Evolutionary conservation across 192 early-diverging fungal species (phyloP).

Genomic region (Mortierella claussenii): DNA sequence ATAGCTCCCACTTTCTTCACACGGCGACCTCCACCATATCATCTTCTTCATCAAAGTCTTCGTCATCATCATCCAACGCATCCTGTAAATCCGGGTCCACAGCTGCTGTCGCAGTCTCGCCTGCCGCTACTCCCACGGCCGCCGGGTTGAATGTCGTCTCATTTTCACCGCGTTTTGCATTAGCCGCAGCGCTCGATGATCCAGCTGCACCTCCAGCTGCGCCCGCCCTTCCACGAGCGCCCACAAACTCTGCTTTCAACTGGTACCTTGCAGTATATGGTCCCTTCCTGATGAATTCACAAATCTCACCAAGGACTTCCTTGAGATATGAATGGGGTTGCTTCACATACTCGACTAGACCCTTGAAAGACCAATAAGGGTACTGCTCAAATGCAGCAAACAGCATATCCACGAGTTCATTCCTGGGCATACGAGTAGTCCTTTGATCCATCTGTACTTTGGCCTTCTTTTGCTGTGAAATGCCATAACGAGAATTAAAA

Average conservation of each 20-base stretch:
- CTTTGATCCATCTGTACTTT: slow-evolving; percentile 71
- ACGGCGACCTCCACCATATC: slow-evolving; percentile 30
- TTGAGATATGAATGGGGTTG: slow-evolving; percentile 88
- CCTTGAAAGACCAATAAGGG: slow-evolving; percentile 89
- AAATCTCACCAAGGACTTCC: slow-evolving; percentile 85
- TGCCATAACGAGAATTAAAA: not conserved
- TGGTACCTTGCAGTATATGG: slow-evolving; percentile 84
- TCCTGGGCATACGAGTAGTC: slow-evolving; percentile 83
- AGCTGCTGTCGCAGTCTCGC: slow-evolving; percentile 28
- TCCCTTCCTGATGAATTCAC: slow-evolving; percentile 84
- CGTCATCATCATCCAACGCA: slow-evolving; percentile 56
- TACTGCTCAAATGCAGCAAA: slow-evolving; percentile 84
- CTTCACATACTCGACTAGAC: slow-evolving; percentile 79
- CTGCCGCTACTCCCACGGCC: slow-evolving; percentile 39
- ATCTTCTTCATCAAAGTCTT: slow-evolving; percentile 51
- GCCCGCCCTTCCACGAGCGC: slow-evolving; percentile 32
- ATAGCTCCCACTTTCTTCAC: too few relatives aligned
- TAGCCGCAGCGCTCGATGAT: not conserved
- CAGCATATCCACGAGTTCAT: slow-evolving; percentile 86
- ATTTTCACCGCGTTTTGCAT: slow-evolving; percentile 16
- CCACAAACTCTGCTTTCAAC: slow-evolving; percentile 86
- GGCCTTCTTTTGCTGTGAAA: slow-evolving; percentile 59
- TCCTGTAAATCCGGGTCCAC: slow-evolving; percentile 28
- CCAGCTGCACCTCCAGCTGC: too few relatives aligned
- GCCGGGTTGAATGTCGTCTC: slow-evolving; percentile 51